Evolutionary conservation across 2,329 filamentous ascomycete genomes (phyloP), one percentile per base, ranked within the genome.

Genomic region (Penicillium sp.): DNA sequence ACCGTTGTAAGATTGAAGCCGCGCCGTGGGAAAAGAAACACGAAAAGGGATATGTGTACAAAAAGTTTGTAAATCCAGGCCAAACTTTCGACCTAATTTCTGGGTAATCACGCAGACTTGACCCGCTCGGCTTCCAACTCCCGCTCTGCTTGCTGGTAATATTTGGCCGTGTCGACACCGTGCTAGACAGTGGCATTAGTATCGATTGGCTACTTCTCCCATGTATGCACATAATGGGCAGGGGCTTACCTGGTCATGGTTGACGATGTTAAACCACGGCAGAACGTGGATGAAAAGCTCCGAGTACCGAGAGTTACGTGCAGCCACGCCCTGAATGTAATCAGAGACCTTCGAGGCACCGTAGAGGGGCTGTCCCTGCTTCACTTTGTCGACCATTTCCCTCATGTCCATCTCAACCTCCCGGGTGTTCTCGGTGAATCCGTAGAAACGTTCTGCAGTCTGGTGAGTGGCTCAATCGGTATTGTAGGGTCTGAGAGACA

Each of bases 251-350:
- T 85, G 83, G 70, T 84, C 86, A 76, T 99, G 94, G 76, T 99
- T 97, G 69, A 96, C 93, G 76, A 99, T 88, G 80, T 99, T 99
- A 78, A 96, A 93, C 94, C 92, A 97, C 36, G 93, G 92, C 51
- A 99, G 78, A 49, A 93, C 84, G 69, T 91, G 88, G 61, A 89
- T 78, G 74, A 93, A 94, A 29, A 94, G 80, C 38, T 88, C 88
- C 34, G 89, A 87, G 80, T 96, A 97, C 70, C 94, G 83, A 68
- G 91, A 96, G 79, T 99, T 95, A 65, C 94, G 82, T 54, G 90
- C 85, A 47, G 94, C 92, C 36, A 96, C 88, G 54, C 93, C 94
- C 76, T 99, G 94, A 80, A 96, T 88, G 76, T 96, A 90, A 59
- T 92, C 86, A 52, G 87, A 88, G 65, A 96, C 76, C 48, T 78